Evolutionary conservation across 208 protist genomes (phyloP).

Genomic region (Wallacemonas collosoma): DNA sequence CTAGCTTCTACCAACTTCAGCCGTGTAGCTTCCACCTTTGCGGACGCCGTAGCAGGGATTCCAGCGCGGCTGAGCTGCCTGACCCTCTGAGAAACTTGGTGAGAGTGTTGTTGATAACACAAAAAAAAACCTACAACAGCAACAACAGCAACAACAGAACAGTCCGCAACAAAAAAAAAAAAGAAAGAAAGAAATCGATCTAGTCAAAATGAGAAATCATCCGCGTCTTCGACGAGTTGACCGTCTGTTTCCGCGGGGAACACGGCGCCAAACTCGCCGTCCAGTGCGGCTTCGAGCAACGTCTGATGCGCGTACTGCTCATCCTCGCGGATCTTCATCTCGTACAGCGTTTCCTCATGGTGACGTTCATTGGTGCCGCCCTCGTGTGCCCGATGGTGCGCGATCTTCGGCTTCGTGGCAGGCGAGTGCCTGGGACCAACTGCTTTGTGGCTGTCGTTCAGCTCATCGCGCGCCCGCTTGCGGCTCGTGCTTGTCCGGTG

Average conservation of each 20-base stretch:
- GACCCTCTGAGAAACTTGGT: no score
- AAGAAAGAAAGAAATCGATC: not conserved
- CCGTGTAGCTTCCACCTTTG: no score
- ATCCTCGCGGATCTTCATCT: constrained; percentile 26
- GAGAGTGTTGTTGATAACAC: no score
- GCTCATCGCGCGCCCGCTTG: constrained; percentile 1
- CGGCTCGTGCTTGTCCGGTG: not conserved
- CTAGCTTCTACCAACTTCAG: no score
- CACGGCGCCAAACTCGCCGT: constrained; percentile 13
- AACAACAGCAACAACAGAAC: not conserved
- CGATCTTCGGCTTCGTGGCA: not conserved
- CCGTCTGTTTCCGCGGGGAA: not conserved
- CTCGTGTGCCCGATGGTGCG: not conserved
- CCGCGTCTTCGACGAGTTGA: not conserved
- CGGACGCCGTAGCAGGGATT: no score
- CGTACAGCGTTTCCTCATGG: constrained; percentile 28
- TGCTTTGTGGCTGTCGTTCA: not conserved
- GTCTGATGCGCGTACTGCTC: not conserved
- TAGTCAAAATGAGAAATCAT: constrained; percentile 19
- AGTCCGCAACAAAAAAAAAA: constrained; percentile 7
- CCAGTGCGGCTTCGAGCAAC: constrained; percentile 10
- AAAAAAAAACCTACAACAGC: no score
- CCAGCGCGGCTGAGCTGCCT: no score
- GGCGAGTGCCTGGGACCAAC: no score
- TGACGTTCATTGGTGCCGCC: not conserved